Evolutionary conservation across 805 yeast species (phyloP).

Genomic region (Yarrowia phangngaensis): DNA sequence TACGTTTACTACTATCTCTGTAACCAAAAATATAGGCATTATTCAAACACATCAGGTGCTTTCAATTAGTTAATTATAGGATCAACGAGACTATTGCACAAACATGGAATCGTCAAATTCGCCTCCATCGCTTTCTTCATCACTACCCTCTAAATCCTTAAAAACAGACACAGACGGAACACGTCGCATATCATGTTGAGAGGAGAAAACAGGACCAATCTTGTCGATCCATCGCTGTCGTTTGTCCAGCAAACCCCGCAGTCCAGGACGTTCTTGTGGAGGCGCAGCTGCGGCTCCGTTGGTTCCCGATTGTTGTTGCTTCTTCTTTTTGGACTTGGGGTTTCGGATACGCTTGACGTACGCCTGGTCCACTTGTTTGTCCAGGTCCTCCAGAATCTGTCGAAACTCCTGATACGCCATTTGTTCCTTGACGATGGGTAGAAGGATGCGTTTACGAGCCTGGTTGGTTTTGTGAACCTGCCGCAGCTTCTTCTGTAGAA

Average conservation of each 20-base stretch:
- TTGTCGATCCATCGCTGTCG: conserved; percentile 82
- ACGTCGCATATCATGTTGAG: conserved; percentile 66
- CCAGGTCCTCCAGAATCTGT: conserved; percentile 85
- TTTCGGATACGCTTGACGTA: conserved; percentile 77
- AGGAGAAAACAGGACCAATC: conserved; percentile 79
- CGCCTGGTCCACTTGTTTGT: conserved; percentile 94
- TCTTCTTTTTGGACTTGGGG: conserved; percentile 62
- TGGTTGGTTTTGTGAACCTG: conserved; percentile 60
- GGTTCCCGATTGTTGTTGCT: conserved; percentile 33
- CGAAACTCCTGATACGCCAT: conserved; percentile 93
- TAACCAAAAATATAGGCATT: too few species aligned
- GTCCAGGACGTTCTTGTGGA: conserved; percentile 50
- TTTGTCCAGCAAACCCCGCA: conserved; percentile 77
- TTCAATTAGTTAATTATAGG: too few species aligned
- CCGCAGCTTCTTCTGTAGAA: conserved; percentile 63
- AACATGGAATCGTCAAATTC: conserved; percentile 31
- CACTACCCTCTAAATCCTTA: conserved; percentile 44
- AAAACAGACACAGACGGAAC: conserved; percentile 66
- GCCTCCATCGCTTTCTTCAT: conserved; percentile 44
- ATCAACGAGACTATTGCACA: conserved; percentile 21
- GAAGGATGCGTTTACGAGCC: conserved; percentile 58
- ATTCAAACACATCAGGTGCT: too few species aligned
- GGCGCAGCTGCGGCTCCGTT: neutral
- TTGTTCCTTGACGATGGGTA: conserved; percentile 78
- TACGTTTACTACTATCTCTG: too few species aligned